Conservation (phyloP, 1,284 basidiomycete species). For the Malassezia globosa region DNA sequence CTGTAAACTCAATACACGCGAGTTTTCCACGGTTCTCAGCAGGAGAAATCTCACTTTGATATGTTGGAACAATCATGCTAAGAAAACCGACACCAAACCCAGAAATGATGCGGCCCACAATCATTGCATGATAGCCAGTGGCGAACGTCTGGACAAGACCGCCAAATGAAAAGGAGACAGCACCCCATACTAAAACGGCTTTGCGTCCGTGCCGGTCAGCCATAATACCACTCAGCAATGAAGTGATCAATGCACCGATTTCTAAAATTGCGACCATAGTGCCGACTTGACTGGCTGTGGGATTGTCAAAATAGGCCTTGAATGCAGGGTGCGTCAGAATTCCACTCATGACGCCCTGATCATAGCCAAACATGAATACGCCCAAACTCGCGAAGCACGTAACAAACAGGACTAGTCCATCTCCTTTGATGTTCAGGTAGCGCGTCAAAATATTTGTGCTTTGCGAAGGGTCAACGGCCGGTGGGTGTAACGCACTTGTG, state of each 20-base stretch:
- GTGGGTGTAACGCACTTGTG: not conserved
- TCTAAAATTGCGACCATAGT: slow-evolving; percentile 71
- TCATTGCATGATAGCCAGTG: slow-evolving; percentile 70
- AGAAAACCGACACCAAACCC: slow-evolving; percentile 89
- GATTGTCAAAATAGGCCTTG: slow-evolving; percentile 55
- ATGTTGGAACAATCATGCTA: slow-evolving; percentile 83
- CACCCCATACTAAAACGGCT: slow-evolving; percentile 75
- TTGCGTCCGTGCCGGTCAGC: slow-evolving; percentile 79
- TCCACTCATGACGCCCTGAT: slow-evolving; percentile 51
- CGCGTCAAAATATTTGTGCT: slow-evolving; percentile 28
- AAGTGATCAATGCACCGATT: slow-evolving; percentile 69
- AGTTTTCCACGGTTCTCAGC: slow-evolving; percentile 59
- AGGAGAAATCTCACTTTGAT: slow-evolving; percentile 91
- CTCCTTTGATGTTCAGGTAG: slow-evolving; percentile 34
- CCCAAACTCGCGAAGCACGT: slow-evolving; percentile 72
- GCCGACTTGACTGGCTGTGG: slow-evolving; percentile 55
- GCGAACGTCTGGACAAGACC: slow-evolving; percentile 83
- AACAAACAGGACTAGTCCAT: slow-evolving; percentile 41
- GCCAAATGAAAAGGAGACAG: slow-evolving; percentile 74
- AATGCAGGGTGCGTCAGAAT: slow-evolving; percentile 90
- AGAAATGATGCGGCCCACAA: slow-evolving; percentile 71
- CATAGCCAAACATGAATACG: slow-evolving; percentile 64
- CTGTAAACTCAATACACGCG: slow-evolving; percentile 97
- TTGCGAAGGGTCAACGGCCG: not conserved
- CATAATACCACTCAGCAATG: slow-evolving; percentile 71